A percentile compares a stretch with the other conserved stretches of the same genome.
phyloP scores from a whole-genome alignment of 2,329 filamentous ascomycete genomes.

The Fusarium sp. region DNA sequence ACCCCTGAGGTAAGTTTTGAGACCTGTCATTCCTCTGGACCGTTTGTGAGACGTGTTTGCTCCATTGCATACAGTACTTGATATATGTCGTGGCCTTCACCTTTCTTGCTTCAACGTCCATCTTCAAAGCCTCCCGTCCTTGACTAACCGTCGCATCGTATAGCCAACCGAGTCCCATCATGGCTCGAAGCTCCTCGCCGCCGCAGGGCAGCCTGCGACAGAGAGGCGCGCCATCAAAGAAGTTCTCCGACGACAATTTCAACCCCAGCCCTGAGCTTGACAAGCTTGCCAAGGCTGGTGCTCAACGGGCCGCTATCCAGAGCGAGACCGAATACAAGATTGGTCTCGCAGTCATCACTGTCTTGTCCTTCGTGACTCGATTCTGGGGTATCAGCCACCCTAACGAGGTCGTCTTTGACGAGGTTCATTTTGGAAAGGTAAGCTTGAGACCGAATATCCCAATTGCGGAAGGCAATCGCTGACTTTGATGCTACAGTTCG shows the following conservation, averaged over 20 bases:
- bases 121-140: background rate
- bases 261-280: conserved; percentile 62
- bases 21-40: conserved; percentile 25
- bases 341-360: conserved; percentile 79
- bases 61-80: background rate
- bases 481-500: conserved; percentile 62
- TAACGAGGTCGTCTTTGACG: conserved; percentile 97
- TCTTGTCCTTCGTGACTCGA: conserved; percentile 86
- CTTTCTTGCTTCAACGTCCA: background rate
- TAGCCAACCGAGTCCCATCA: conserved; percentile 47
- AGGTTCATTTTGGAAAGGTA: conserved; percentile 99
- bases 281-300: conserved; percentile 56
- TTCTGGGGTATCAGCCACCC: conserved; percentile 98
- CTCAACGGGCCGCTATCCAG: conserved; percentile 51
- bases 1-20: conserved; percentile 44
- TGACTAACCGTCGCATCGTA: conserved; percentile 36
- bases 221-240: conserved; percentile 65
- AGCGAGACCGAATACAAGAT: conserved; percentile 88
- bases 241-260: conserved; percentile 54
- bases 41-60: conserved; percentile 26
- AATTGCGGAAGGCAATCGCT: conserved; percentile 12
- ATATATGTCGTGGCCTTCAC: background rate
- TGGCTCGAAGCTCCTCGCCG: conserved; percentile 62
- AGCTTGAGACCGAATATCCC: conserved; percentile 39
- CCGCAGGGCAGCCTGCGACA: conserved; percentile 70